Evolutionary conservation across 2,329 filamentous ascomycete genomes (phyloP).

Genomic region (Rhynchosporium agropyri): DNA sequence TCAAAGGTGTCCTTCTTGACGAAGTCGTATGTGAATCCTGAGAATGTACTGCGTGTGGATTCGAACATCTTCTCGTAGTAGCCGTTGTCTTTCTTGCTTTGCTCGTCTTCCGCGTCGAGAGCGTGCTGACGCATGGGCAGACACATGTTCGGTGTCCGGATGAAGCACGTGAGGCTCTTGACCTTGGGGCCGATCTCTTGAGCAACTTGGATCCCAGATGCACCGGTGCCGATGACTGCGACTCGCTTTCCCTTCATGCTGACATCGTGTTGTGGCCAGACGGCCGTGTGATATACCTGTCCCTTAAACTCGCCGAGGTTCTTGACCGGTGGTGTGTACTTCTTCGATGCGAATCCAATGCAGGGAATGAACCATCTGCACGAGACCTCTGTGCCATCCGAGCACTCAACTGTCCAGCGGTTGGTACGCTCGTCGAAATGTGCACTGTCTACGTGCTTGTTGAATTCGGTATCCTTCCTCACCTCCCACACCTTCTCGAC

Average conservation of each 20-base stretch:
- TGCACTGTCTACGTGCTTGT: slow-evolving; percentile 46
- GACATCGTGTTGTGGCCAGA: slow-evolving; percentile 44
- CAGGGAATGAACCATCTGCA: slow-evolving; percentile 35
- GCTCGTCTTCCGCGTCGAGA: slow-evolving; percentile 46
- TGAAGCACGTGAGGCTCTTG: slow-evolving; percentile 52
- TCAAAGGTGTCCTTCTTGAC: slow-evolving; percentile 49
- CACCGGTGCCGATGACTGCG: slow-evolving; percentile 55
- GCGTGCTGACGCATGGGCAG: slow-evolving; percentile 58
- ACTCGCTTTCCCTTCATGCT: slow-evolving; percentile 54
- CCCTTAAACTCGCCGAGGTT: slow-evolving; percentile 38
- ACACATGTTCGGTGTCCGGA: slow-evolving; percentile 60
- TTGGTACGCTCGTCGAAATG: slow-evolving; percentile 44
- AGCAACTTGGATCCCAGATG: slow-evolving; percentile 36
- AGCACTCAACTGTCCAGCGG: slow-evolving; percentile 47
- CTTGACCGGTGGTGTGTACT: slow-evolving; percentile 33
- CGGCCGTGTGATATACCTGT: slow-evolving; percentile 34
- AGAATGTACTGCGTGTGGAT: slow-evolving; percentile 49
- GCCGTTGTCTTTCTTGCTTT: slow-evolving; percentile 47
- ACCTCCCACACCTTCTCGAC: slow-evolving; percentile 57
- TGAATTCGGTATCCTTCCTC: slow-evolving; percentile 48
- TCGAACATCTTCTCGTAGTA: slow-evolving; percentile 48
- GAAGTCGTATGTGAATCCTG: slow-evolving; percentile 56
- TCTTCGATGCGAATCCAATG: slow-evolving; percentile 37
- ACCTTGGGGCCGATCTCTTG: slow-evolving; percentile 44
- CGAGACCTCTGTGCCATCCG: slow-evolving; percentile 40